Conservation (phyloP, 345 rosid species). For the Citrus mangshanensis region DNA sequence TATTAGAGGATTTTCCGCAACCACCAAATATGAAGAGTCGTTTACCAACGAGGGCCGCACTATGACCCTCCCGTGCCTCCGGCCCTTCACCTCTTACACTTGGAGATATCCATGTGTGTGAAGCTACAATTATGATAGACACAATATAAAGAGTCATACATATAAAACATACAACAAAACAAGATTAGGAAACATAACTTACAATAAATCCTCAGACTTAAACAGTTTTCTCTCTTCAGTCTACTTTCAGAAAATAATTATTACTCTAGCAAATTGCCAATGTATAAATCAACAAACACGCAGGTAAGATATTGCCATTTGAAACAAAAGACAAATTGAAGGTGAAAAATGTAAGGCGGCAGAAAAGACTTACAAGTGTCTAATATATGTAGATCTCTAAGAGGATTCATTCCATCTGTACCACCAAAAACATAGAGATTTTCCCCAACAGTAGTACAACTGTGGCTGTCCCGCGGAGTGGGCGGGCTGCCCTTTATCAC, state of each 20-base stretch:
- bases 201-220: background rate
- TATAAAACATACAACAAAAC: constrained; percentile 11
- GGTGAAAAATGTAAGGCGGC: constrained; percentile 10
- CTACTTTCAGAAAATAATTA: background rate
- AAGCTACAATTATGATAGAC: constrained; percentile 43
- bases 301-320: background rate
- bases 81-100: constrained; percentile 92
- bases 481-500: constrained; percentile 67
- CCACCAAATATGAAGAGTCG: constrained; percentile 92
- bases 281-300: background rate
- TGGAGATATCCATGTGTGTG: constrained; percentile 87
- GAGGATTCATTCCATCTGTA: constrained; percentile 82
- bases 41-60: constrained; percentile 90
- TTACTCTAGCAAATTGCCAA: background rate
- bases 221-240: background rate
- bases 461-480: constrained; percentile 91
- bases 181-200: background rate
- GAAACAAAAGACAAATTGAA: constrained; percentile 3
- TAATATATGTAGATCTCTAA: constrained; percentile 75
- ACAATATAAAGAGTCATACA: background rate
- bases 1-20: constrained; percentile 68
- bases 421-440: constrained; percentile 88
- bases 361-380: constrained; percentile 66
- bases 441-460: constrained; percentile 73
- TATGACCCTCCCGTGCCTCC: constrained; percentile 91